These are phyloP conservation scores for Meredithiella fracta DNA, from an alignment of 2,329 filamentous ascomycete species.

Conservation along the genomic window DNA sequence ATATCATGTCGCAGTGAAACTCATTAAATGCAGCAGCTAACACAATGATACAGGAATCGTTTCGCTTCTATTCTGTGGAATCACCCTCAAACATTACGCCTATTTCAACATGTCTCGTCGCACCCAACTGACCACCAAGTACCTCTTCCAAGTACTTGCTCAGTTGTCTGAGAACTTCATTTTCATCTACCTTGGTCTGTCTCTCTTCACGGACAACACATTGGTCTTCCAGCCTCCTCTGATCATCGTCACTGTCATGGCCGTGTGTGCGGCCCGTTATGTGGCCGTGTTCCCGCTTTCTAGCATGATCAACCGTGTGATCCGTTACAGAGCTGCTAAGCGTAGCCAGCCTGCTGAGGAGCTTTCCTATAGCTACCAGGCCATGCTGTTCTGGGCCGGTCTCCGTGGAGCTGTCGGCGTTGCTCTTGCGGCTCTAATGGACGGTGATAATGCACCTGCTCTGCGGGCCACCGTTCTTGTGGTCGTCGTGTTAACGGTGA, in stretches of 20 bases:
- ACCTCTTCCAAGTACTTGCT: constrained; percentile 84
- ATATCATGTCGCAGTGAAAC: too few relatives aligned
- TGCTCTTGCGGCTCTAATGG: constrained; percentile 75
- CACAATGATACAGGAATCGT: constrained; percentile 53
- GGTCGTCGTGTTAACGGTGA: constrained; percentile 91
- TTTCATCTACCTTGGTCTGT: constrained; percentile 94
- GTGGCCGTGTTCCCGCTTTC: constrained; percentile 90
- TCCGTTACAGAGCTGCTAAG: constrained; percentile 66
- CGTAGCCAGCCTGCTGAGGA: constrained; percentile 63
- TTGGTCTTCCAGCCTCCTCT: constrained; percentile 87
- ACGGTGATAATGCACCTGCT: constrained; percentile 63
- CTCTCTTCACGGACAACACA: constrained; percentile 79
- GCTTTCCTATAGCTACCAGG: constrained; percentile 85
- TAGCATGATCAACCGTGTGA: constrained; percentile 78
- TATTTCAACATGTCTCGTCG: constrained; percentile 99
- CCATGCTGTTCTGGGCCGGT: constrained; percentile 99
- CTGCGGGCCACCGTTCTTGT: constrained; percentile 91
- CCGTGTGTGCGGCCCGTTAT: constrained; percentile 85
- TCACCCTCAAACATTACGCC: constrained; percentile 95
- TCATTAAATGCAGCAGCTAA: background rate
- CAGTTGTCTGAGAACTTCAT: constrained; percentile 98
- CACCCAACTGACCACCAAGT: constrained; percentile 95
- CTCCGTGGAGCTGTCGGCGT: constrained; percentile 91
- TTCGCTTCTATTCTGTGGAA: constrained; percentile 90
- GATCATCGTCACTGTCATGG: constrained; percentile 79